These are phyloP conservation scores for Hypoxylon rubiginosum DNA, from an alignment of 2,329 filamentous ascomycete genomes.

Conservation along the genomic window DNA sequence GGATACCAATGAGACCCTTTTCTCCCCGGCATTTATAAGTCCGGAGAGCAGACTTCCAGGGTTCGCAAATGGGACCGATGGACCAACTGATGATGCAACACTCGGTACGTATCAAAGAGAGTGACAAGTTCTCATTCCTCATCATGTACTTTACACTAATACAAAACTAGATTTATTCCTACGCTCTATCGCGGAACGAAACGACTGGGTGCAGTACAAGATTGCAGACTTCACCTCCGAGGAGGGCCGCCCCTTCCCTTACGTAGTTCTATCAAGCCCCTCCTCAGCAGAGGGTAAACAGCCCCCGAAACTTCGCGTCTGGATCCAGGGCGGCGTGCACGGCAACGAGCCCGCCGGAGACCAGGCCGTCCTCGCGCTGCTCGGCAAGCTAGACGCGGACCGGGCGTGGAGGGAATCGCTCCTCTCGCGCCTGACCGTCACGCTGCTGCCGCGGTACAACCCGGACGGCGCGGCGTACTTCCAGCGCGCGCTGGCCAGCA, in stretches of 20 bases:
- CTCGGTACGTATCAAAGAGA: constrained; percentile 43
- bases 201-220: constrained; percentile 49
- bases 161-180: constrained; percentile 46
- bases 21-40: constrained; percentile 49
- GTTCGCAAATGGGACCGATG: constrained; percentile 49
- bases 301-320: constrained; percentile 46
- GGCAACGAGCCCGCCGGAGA: constrained; percentile 50
- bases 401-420: constrained; percentile 41
- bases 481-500: constrained; percentile 46
- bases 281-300: constrained; percentile 4
- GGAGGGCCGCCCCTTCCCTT: constrained; percentile 47
- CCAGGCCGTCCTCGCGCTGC: constrained; percentile 46
- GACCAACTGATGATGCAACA: constrained; percentile 49
- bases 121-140: no score
- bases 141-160: neutral
- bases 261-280: constrained; percentile 45
- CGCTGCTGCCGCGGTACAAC: constrained; percentile 48
- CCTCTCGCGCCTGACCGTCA: constrained; percentile 44
- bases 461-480: constrained; percentile 49
- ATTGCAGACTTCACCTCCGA: constrained; percentile 50
- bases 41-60: constrained; percentile 43
- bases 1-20: constrained; percentile 48
- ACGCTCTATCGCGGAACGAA: constrained; percentile 45
- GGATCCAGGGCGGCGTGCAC: constrained; percentile 48
- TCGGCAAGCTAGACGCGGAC: constrained; percentile 47